Evolutionary conservation across 768 basidiomycete genomes (phyloP), one percentile per base, ranked within the genome.

Genomic region (Tricholoma bakamatsutake): DNA sequence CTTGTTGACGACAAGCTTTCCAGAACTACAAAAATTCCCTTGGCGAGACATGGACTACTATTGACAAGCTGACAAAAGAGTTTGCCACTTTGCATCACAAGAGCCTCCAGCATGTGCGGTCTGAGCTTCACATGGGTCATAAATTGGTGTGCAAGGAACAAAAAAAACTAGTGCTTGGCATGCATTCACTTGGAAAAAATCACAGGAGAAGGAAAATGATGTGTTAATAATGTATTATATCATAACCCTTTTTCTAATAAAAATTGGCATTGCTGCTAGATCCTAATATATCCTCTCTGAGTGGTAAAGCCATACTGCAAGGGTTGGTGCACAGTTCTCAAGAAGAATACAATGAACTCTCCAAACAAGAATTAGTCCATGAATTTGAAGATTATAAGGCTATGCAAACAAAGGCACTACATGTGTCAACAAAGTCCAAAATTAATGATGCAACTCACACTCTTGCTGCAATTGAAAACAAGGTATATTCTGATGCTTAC

Each of bases 211-310:
- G 30, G 30, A 21, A n/a, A 40, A 40, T 12, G 17, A 15, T 35
- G 72, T 69, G 21, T 30, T 47, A 30, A 21, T 47, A 24, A 24
- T 47, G 47, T 48, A 48, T 33, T 48, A 18, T 42, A 42, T 42
- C 6, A 6, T 42, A 42, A 42, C 40, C 21, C 30, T 50, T 50
- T 10, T 50, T 50, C 34, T 50, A 31, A 50, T 35, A 27, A 21
- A 45, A 45, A 45, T 45, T 27, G 24, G 18, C 1, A 10, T 24
- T n/a, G 15, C 15, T 11, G 11, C 24, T 45, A 45, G 43, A 45
- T 42, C 40, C 40, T 18, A 18, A 42, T 42, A 18, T 42, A 42
- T 42, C 40, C 40, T 42, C 40, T 42, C 40, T 42, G 17, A 42
- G 40, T 42, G 40, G 40, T 42, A 42, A 42, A 42, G 40, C 40